Evolutionary conservation across 768 basidiomycete species (phyloP), one percentile per base, ranked within the genome.

Genomic region (Rhizopogon vulgaris): DNA sequence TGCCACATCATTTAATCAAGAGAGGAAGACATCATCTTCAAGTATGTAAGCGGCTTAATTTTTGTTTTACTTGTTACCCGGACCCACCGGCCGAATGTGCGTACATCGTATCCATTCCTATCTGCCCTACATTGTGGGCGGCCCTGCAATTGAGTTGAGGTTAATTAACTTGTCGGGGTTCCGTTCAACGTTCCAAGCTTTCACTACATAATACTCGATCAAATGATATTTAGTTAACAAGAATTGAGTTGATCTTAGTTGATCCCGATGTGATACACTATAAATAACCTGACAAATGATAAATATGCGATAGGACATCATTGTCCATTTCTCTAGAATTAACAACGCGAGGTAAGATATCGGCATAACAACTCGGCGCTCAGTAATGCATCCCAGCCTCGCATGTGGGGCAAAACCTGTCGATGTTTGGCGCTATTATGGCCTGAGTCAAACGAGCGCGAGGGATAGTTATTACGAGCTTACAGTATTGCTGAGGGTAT

Each of bases 401-500:
- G 56, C 76, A 78, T 36, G 57, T 57, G n/a, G 76, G 73, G 53
- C 77, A 78, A 51, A 63, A 53, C 42, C 65, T 67, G 49, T 72
- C 63, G 51, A 77, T 71, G 40, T 69, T 69, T 0, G 72, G 76
- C n/a, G 73, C 78, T 78, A 25, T 14, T 37, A 47, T 27, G 4
- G 17, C 34, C 17, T 28, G 4, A 22, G 42, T 61, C 11, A 55
- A 41, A 14, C 43, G 28, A 30, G 2, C 11, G 30, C 15, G n/a
- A 46, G 15, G 9, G 14, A 39, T 17, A 41, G 12, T 4, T 17
- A 39, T 34, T 25, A 24, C 2, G 30, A 47, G 57, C 74, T 43
- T 57, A 77, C 75, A 74, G 43, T 77, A 76, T 49, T 77, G 75
- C 52, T 77, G 71, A 9, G 76, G 76, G 51, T 64, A 77, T 43